Evolutionary conservation across 176 grass and related monocot species (phyloP), one percentile per base, ranked within the genome.

Genomic region (Miscanthus lutarioriparius): DNA sequence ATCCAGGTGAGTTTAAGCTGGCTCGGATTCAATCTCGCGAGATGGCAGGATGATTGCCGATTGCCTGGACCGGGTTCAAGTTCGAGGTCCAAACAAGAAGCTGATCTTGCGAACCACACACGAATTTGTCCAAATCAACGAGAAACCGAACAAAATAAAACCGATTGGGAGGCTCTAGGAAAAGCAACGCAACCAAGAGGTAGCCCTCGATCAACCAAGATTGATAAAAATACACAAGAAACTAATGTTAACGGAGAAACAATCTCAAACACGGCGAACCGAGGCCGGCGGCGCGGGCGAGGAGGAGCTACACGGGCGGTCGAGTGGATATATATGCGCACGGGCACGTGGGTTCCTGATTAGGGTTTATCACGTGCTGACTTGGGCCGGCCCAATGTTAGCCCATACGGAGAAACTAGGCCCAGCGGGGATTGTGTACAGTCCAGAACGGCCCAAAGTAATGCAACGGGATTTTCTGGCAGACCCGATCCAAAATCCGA

Each of bases 1-100:
- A 91, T 94, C 89, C 88, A 91, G 83, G 86, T 88, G 92, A 89
- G 92, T 94, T 91, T 76, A 83, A 82, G 76, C 80, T 83, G 88
- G 56, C 80, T 62, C 41, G 32, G 37, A 40, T 64, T 85, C 16
- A 16, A 81, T 94, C 65, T 94, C 30, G 92, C 92, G 89, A 94
- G 89, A 89, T 86, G 80, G 79, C 79, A 84, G 81, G 33, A 77
- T 23, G 33, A 78, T 64, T 90, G 63, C 89, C 75, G 56, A 83
- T 78, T 88, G 88, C 7, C 70, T 80, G 88, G 45, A 81, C 78
- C 23, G 71, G 38, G 23, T 26, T 48, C 11, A 19, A 30, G 35
- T 43, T 86, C 75, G 11, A 80, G 80, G 76, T 77, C 88, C 86
- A 84, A 80, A 86, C 88, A 93, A 91, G 88, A 91, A 93, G 92